Percentiles rank a stretch among this genome's conserved stretches.
Conservation (phyloP, 352 stramenopile genomes). For the Pseudoperonospora humuli region DNA sequence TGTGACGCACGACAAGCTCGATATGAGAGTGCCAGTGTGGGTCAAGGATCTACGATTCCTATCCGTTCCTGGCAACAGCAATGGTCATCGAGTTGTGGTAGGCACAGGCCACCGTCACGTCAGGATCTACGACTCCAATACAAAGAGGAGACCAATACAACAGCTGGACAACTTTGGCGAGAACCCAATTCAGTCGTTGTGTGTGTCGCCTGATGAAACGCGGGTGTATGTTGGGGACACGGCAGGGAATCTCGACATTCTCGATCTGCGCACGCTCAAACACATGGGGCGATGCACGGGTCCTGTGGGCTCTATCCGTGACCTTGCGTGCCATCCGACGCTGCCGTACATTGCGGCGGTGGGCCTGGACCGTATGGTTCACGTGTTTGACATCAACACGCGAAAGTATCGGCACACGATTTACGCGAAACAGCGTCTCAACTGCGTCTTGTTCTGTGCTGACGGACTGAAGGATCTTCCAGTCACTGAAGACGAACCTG, state of each 20-base stretch:
- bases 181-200: conserved; percentile 66
- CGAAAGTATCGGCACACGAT: conserved; percentile 64
- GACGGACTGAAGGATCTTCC: conserved; percentile 68
- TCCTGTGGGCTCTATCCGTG: conserved; percentile 84
- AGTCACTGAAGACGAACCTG: conserved; percentile 20
- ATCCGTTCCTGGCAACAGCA: conserved; percentile 41
- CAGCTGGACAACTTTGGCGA: conserved; percentile 62
- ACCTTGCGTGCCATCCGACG: conserved; percentile 86
- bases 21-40: conserved; percentile 87
- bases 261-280: conserved; percentile 87
- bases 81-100: conserved; percentile 61
- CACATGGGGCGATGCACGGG: conserved; percentile 84
- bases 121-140: conserved; percentile 85
- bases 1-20: conserved; percentile 78
- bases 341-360: conserved; percentile 87
- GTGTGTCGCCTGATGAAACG: conserved; percentile 66
- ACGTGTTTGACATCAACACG: conserved; percentile 87
- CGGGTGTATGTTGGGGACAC: conserved; percentile 83
- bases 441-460: conserved; percentile 85
- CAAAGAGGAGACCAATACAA: conserved; percentile 66
- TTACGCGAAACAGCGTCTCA: conserved; percentile 87
- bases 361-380: conserved; percentile 91
- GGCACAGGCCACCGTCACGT: conserved; percentile 76
- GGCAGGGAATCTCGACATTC: conserved; percentile 79
- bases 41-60: conserved; percentile 75